These are phyloP conservation scores for Ophiostoma quercus DNA, from an alignment of 2,329 filamentous ascomycete species.

Conservation along the genomic window DNA sequence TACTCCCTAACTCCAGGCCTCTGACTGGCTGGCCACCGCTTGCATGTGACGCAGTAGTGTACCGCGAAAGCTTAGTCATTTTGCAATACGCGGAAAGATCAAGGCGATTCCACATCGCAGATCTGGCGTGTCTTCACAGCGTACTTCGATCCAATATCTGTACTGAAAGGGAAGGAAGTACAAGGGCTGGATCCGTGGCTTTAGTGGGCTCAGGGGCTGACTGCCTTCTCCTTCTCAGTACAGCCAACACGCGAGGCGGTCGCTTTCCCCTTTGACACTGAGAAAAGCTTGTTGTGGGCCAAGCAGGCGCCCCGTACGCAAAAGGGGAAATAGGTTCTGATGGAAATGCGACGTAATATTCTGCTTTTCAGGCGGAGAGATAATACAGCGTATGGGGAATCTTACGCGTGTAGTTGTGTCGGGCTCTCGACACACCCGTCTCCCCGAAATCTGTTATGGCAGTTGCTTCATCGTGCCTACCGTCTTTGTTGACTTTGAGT, in stretches of 20 bases:
- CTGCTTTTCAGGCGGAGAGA: not conserved
- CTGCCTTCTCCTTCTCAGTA: not conserved
- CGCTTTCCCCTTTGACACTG: not conserved
- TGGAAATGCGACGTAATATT: not conserved
- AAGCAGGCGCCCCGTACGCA: not conserved
- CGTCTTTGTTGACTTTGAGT: not conserved
- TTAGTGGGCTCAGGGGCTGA: conserved; percentile 5
- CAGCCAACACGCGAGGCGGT: not conserved
- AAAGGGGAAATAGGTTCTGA: not conserved
- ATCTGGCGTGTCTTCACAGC: too few species aligned
- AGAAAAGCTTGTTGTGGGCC: not conserved
- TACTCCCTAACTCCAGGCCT: not conserved
- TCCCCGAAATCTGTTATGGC: not conserved
- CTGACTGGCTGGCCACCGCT: not conserved
- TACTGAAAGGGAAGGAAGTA: not conserved
- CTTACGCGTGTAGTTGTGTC: not conserved
- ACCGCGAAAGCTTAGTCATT: not conserved
- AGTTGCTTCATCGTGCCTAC: not conserved
- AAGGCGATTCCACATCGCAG: not conserved
- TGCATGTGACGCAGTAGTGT: too few species aligned
- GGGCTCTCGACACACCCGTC: not conserved
- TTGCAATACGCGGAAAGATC: not conserved
- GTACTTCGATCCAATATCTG: too few species aligned
- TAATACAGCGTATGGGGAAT: not conserved
- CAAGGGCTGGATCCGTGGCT: not conserved